Conservation (phyloP, 495 filamentous ascomycete genomes). For the Aspergillus steynii region DNA sequence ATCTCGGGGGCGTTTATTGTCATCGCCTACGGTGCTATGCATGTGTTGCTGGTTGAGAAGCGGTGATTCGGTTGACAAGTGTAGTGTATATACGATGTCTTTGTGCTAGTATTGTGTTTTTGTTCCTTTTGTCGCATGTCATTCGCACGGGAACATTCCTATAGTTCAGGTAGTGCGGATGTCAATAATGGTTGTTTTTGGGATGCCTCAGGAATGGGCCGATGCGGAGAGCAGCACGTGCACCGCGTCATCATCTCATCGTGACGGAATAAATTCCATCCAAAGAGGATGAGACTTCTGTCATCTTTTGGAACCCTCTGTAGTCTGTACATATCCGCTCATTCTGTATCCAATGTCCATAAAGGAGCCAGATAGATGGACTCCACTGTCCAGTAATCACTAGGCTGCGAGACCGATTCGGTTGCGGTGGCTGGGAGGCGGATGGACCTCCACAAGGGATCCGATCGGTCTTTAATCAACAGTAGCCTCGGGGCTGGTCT, state of each 20-base stretch:
- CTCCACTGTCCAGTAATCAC: no score
- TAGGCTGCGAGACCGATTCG: not conserved
- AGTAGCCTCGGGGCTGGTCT: no score
- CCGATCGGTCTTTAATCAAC: not conserved
- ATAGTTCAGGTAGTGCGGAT: not conserved
- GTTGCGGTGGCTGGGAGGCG: not conserved
- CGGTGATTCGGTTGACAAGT: conserved; percentile 49
- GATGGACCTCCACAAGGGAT: not conserved
- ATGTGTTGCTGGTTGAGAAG: conserved; percentile 89
- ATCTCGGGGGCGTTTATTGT: conserved; percentile 84
- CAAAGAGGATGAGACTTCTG: no score
- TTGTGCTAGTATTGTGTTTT: not conserved
- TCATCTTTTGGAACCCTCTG: no score
- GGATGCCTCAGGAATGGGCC: no score
- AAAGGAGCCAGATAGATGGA: not conserved
- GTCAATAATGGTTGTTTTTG: not conserved
- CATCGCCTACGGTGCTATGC: conserved; percentile 90
- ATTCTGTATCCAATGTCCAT: no score
- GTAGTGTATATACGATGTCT: not conserved
- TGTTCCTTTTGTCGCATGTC: not conserved
- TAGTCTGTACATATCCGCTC: no score
- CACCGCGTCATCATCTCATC: no score
- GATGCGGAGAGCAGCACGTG: no score
- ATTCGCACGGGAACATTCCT: not conserved
- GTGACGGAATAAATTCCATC: no score